Evolutionary conservation across 768 basidiomycete genomes (phyloP), one percentile per base, ranked within the genome.

Genomic region (Suillus discolor): DNA sequence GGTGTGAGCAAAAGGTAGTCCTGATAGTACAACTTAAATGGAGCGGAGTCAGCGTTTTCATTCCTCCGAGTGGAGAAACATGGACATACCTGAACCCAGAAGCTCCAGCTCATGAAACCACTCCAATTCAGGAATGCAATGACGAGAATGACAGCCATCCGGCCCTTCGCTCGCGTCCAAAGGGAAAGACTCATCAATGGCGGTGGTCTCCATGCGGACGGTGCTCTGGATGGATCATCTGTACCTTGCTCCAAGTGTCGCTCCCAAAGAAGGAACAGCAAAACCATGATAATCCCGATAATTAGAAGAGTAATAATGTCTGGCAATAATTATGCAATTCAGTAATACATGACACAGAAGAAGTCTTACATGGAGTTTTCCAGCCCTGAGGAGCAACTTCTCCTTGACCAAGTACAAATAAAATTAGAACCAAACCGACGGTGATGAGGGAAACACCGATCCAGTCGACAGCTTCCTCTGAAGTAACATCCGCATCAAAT

Each of bases 251-350:
- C 90, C 39, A 95, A 79, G 71, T 85, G 81, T 57, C 78, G 71
- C 69, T 94, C 88, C 91, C 91, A 95, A 38, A 75, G 66, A 53
- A 90, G 63, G 79, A 94, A 96, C 1, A 77, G 55, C 3, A 71
- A 74, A 18, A 90, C 65, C 25, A 93, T 71, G 25, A 88, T 9
- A 4, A 92, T 75, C 5, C 90, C 89, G 20, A 90, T 44, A 61
- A 92, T 76, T 39, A 94, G 79, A 9, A 90, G 82, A 2, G 82
- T 86, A 53, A 94, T 88, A 69, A 94, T 92, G 73, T 94, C 92
- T 84, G 53, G n/a, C 1, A 45, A 68, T 45, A 4, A 53, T 62
- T 62, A 42, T 67, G 75, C 18, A 57, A 75, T 75, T 53, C 5
- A 18, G 74, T n/a, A 38, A 53, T 55, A 57, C 9, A 6, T 36